Evolutionary conservation across 305 asterid genomes (phyloP).

Genomic region (Fraxinus angustifolia): DNA sequence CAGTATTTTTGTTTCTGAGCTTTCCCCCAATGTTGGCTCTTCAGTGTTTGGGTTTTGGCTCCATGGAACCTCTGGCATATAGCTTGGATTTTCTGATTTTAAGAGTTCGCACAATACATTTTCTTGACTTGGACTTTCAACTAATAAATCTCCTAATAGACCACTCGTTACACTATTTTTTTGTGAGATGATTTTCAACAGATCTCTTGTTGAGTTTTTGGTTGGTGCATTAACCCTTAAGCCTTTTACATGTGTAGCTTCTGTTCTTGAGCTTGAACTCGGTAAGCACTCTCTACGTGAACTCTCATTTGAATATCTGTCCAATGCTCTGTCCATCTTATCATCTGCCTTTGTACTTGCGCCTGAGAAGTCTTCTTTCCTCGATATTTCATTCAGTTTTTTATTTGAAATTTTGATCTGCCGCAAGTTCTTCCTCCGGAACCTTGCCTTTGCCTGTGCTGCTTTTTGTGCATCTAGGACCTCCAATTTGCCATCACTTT

Average conservation of each 20-base stretch:
- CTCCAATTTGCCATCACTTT: slow-evolving; percentile 17
- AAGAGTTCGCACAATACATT: slow-evolving; percentile 3
- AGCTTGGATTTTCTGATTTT: slow-evolving; percentile 2
- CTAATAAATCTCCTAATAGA: slow-evolving; percentile 20
- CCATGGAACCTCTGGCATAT: not conserved
- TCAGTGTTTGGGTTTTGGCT: not conserved
- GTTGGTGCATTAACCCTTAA: slow-evolving; percentile 6
- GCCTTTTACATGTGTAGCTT: not conserved
- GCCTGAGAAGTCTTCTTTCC: not conserved
- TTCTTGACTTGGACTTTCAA: slow-evolving; percentile 26
- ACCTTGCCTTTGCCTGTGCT: slow-evolving; percentile 37
- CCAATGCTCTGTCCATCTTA: not conserved
- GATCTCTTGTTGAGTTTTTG: slow-evolving; percentile 10
- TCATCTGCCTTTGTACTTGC: slow-evolving; percentile 5
- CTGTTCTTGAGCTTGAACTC: slow-evolving; percentile 13
- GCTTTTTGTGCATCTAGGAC: slow-evolving; percentile 33
- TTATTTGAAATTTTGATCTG: slow-evolving; percentile 12
- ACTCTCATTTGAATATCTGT: slow-evolving; percentile 15
- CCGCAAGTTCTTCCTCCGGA: slow-evolving; percentile 30
- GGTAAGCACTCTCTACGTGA: slow-evolving; percentile 15
- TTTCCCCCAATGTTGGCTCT: not conserved
- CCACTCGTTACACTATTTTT: slow-evolving; percentile 20
- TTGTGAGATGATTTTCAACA: not conserved
- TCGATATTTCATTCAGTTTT: slow-evolving; percentile 10
- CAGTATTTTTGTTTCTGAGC: slow-evolving; percentile 9